Evolutionary conservation across 345 rosid genomes (phyloP), one percentile per base, ranked within the genome.

Genomic region (Turritis glabra): DNA sequence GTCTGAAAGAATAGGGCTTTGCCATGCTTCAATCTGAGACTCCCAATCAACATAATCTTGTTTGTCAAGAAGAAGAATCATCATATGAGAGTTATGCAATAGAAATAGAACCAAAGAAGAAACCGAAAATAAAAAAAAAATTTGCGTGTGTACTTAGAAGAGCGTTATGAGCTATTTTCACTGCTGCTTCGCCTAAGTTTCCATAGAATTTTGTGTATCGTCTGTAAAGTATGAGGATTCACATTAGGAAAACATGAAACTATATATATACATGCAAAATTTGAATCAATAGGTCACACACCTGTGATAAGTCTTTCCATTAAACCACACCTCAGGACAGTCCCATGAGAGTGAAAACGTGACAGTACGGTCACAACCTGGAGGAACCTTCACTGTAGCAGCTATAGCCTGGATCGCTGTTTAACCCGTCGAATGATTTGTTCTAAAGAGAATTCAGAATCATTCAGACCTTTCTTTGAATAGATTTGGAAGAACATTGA

Each of bases 271-370:
- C 2, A 61, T 14, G 21, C 14, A 3, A 23, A 25, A 38, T 38
- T 61, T 35, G 59, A 58, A 33, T 58, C 17, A 58, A 5, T 19
- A 25, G 33, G 25, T 52, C 69, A 61, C 69, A 61, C 38, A 88
- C 97, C 88, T 88, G 81, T 89, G 83, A 68, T 91, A 91, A 54
- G 88, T 82, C 80, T 87, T 88, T 23, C 82, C 90, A 47, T 56
- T 54, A 65, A 91, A 91, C 67, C 73, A 76, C 60, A 84, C 81
- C 73, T 91, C 96, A 57, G 97, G 97, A 68, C 91, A 84, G 75
- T 91, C 96, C 96, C 96, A 91, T 33, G 96, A 84, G 76, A 91
- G 81, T 19, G 96, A 85, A 84, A 91, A 89, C 32, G 83, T 89
- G 26, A 85, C 83, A 27, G 85, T 55, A 5, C 60, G 38, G 13